Percentiles rank a stretch among this genome's conserved stretches.
Evolutionary conservation across 441 rosid genomes (phyloP).

Genomic region (Erodium trifolium): DNA sequence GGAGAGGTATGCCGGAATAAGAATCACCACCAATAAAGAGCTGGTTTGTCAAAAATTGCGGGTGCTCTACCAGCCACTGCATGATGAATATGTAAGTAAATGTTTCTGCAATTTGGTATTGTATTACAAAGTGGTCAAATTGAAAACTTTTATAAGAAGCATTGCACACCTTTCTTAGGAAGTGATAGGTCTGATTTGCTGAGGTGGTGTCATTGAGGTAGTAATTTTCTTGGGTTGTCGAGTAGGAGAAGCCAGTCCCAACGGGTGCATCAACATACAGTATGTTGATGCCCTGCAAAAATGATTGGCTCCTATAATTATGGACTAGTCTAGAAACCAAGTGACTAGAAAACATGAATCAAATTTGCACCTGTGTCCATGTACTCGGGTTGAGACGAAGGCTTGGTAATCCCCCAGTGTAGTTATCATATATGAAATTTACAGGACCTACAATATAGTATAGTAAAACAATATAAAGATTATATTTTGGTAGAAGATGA

Average conservation of each 20-base stretch:
- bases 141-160: too few relatives aligned
- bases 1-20: slow-evolving; percentile 27
- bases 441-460: slow-evolving; percentile 16
- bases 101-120: too few relatives aligned
- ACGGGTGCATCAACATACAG: slow-evolving; percentile 30
- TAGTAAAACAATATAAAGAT: too few relatives aligned
- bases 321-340: not conserved
- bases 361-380: slow-evolving; percentile 24
- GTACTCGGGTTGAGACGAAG: slow-evolving; percentile 17
- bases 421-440: slow-evolving; percentile 11
- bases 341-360: not conserved
- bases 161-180: slow-evolving; percentile 24
- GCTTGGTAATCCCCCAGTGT: slow-evolving; percentile 20
- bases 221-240: slow-evolving; percentile 23
- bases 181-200: slow-evolving; percentile 16
- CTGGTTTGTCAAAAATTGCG: slow-evolving; percentile 37
- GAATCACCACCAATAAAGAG: slow-evolving; percentile 63
- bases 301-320: not conserved
- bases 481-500: too few relatives aligned
- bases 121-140: too few relatives aligned
- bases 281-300: slow-evolving; percentile 23
- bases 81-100: not conserved
- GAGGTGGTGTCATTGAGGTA: slow-evolving; percentile 19
- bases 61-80: slow-evolving; percentile 57
- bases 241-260: slow-evolving; percentile 35